Evolutionary conservation across 768 basidiomycete species (phyloP), one percentile per base, ranked within the genome.

Genomic region (Leccinum boreale): DNA sequence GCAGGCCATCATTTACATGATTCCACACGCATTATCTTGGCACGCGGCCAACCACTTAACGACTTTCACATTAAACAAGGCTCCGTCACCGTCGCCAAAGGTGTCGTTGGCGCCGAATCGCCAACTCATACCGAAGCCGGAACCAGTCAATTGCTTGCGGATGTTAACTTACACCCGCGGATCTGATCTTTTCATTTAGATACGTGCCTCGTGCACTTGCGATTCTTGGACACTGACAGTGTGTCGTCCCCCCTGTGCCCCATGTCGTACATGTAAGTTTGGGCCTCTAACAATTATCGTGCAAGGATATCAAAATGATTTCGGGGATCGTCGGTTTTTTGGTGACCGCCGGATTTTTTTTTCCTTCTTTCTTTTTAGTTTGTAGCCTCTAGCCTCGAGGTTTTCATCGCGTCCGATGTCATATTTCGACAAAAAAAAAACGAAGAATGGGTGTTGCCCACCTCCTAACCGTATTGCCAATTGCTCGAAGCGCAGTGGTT

Each of bases 121-220:
- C 64, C 58, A 66, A 53, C 57, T 61, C 59, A 66, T 49, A 52
- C 59, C 59, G 61, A 69, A 63, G 54, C 46, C 53, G 58, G 58
- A 55, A 52, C 33, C 58, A 45, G 50, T 57, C 61, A 58, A 61
- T 61, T 64, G 61, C 54, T 47, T 61, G 55, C 42, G 58, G 46
- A 31, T 35, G 52, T 28, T n/a, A 26, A 57, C 57, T 70, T 70
- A 71, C 58, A 58, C 62, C 70, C 72, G 72, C 70, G 70, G 72
- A 70, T 70, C 67, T 70, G 51, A 62, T 55, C 54, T 57, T 47
- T 63, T 58, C 65, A 58, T 63, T 68, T 62, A 31, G 48, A 58
- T 60, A 56, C 48, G 24, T 26, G 61, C 70, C 70, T 71, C 70
- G 65, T 73, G 71, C 47, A 53, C 45, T 44, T 44, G 42, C 50